Evolutionary conservation across 495 filamentous ascomycete genomes (phyloP).

Genomic region (Terfezia claveryi): DNA sequence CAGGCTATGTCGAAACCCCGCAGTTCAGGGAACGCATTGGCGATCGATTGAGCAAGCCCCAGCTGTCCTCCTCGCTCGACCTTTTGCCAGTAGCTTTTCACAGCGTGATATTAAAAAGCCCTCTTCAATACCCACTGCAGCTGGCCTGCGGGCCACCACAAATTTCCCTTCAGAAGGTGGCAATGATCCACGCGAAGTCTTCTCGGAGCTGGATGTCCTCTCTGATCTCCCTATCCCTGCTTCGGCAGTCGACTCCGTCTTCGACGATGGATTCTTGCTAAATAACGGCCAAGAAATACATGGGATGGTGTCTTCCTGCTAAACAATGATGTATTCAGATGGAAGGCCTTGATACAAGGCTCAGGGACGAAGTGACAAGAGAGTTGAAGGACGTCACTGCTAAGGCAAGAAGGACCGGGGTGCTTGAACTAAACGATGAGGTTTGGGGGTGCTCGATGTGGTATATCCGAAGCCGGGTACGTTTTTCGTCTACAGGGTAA

Average conservation of each 20-base stretch:
- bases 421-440: constrained; percentile 51
- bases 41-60: too few species aligned
- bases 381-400: constrained; percentile 8
- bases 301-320: constrained; percentile 54
- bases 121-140: too few species aligned
- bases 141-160: not conserved
- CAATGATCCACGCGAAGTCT: not conserved
- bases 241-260: constrained; percentile 61
- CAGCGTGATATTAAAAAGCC: too few species aligned
- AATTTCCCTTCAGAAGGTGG: not conserved
- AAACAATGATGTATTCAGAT: constrained; percentile 65
- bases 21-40: too few species aligned
- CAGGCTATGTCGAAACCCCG: too few species aligned
- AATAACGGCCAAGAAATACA: constrained; percentile 49
- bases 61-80: too few species aligned
- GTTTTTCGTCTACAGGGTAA: constrained; percentile 11
- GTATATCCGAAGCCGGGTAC: constrained; percentile 83
- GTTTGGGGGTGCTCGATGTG: constrained; percentile 52
- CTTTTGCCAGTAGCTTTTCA: too few species aligned
- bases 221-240: constrained; percentile 52
- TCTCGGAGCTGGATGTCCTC: constrained; percentile 44
- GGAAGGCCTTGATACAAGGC: constrained; percentile 36
- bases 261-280: constrained; percentile 55
- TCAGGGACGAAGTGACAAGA: not conserved
- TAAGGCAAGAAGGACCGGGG: constrained; percentile 44